These are phyloP conservation scores for Mucor mucedo DNA, from an alignment of 371 early-diverging fungal genomes.

Conservation along the genomic window DNA sequence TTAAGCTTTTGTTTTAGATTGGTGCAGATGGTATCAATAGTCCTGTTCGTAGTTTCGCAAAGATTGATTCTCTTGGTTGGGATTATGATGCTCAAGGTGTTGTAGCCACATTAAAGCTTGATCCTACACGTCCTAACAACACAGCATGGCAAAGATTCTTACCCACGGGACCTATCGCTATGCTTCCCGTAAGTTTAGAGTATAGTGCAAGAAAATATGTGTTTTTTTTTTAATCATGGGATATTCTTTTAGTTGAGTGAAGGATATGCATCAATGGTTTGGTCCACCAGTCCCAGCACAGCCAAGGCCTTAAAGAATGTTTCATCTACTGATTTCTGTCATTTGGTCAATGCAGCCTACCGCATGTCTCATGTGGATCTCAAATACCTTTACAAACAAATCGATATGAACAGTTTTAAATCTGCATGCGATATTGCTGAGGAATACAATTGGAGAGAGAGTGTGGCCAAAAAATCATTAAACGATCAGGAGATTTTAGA, in stretches of 20 bases:
- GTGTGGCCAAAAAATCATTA: conserved; percentile 40
- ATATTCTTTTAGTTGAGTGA: conserved; percentile 55
- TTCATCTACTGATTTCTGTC: conserved; percentile 66
- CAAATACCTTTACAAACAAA: conserved; percentile 66
- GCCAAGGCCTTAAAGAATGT: conserved; percentile 68
- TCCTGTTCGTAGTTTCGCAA: conserved; percentile 81
- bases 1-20: conserved; percentile 42
- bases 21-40: conserved; percentile 96
- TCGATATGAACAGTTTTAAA: conserved; percentile 45
- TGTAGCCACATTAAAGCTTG: conserved; percentile 83
- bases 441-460: conserved; percentile 74
- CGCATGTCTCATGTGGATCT: conserved; percentile 75
- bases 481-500: conserved; percentile 25
- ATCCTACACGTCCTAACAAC: conserved; percentile 49
- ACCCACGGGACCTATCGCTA: conserved; percentile 92
- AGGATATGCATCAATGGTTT: conserved; percentile 84
- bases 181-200: conserved; percentile 77
- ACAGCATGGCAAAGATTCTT: conserved; percentile 95
- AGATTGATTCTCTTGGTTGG: conserved; percentile 86
- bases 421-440: conserved; percentile 53
- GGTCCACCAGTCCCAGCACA: conserved; percentile 79
- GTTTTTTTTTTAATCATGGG: conserved; percentile 45
- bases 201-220: background rate
- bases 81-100: conserved; percentile 88
- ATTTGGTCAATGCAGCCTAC: conserved; percentile 85